These are phyloP conservation scores for Nigrospora sphaerica DNA, from an alignment of 2,329 filamentous ascomycete genomes.

Conservation along the genomic window DNA sequence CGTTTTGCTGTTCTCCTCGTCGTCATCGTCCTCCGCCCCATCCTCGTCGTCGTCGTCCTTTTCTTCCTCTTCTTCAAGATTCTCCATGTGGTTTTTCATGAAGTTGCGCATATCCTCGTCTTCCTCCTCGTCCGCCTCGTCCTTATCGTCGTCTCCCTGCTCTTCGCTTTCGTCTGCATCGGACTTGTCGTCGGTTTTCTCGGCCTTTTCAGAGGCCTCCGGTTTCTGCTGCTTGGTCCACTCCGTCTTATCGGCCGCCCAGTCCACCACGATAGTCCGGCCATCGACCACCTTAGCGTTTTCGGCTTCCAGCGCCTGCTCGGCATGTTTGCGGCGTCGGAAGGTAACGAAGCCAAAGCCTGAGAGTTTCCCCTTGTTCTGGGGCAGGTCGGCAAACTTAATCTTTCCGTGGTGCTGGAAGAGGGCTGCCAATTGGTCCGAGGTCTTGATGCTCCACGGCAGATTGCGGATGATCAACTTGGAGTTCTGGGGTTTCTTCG, in stretches of 20 bases:
- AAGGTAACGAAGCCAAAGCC: slow-evolving; percentile 93
- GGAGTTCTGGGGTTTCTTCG: slow-evolving; percentile 46
- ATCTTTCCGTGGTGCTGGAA: slow-evolving; percentile 90
- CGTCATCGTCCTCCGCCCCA: slow-evolving; percentile 16
- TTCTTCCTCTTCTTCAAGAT: slow-evolving; percentile 47
- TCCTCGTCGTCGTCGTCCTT: slow-evolving; percentile 26
- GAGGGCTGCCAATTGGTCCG: slow-evolving; percentile 69
- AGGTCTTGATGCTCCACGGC: slow-evolving; percentile 89
- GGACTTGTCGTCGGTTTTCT: slow-evolving; percentile 13
- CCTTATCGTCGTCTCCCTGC: slow-evolving; percentile 17
- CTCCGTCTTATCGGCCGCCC: slow-evolving; percentile 85
- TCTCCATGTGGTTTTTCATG: slow-evolving; percentile 49
- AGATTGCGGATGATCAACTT: slow-evolving; percentile 88
- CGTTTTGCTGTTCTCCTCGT: slow-evolving; percentile 19
- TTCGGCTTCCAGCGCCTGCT: slow-evolving; percentile 74
- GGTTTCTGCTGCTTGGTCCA: slow-evolving; percentile 62
- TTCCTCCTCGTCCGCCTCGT: slow-evolving; percentile 27
- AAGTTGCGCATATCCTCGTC: slow-evolving; percentile 46
- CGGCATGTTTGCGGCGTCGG: slow-evolving; percentile 81
- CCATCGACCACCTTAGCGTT: slow-evolving; percentile 91
- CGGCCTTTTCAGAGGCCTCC: slow-evolving; percentile 10
- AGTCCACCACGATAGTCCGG: slow-evolving; percentile 85
- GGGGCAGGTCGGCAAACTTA: slow-evolving; percentile 79
- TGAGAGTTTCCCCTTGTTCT: slow-evolving; percentile 65
- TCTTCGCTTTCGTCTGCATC: slow-evolving; percentile 26